Evolutionary conservation across 345 rosid genomes (phyloP).

Genomic region (Citrus mangshanensis): DNA sequence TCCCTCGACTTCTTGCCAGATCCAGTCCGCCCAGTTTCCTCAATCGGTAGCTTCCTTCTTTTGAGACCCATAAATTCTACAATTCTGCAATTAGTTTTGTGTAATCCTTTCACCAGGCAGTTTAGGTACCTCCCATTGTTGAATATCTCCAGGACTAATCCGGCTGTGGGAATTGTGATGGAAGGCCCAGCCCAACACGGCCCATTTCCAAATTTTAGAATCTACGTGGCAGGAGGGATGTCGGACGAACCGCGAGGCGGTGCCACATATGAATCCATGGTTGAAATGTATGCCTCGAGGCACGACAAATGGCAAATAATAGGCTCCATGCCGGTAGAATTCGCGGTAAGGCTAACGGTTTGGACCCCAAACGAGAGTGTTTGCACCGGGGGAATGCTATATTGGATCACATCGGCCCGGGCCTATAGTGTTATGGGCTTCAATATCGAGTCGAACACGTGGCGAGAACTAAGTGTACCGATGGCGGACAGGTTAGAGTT

Average conservation of each 20-base stretch:
- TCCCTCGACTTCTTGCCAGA: conserved; percentile 32
- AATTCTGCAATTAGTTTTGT: conserved; percentile 25
- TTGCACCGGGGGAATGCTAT: conserved; percentile 32
- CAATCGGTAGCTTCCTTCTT: conserved; percentile 41
- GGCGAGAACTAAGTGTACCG: conserved; percentile 47
- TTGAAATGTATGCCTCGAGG: conserved; percentile 48
- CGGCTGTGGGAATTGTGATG: conserved; percentile 41
- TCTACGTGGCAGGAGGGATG: conserved; percentile 64
- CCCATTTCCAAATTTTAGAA: conserved; percentile 18
- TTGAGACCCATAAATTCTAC: conserved; percentile 29
- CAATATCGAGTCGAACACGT: conserved; percentile 31
- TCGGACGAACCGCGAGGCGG: conserved; percentile 30
- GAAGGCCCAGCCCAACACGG: conserved; percentile 3
- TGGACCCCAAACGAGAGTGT: conserved; percentile 59
- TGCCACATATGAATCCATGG: conserved; percentile 35
- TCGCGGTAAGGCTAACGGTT: conserved; percentile 52
- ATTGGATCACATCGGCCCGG: conserved; percentile 63
- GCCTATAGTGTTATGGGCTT: conserved; percentile 48
- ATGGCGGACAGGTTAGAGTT: conserved; percentile 51
- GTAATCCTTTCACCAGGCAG: conserved; percentile 47
- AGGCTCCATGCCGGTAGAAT: conserved; percentile 40
- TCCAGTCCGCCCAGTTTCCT: conserved; percentile 32
- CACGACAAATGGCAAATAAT: conserved; percentile 28
- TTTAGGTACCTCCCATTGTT: conserved; percentile 37
- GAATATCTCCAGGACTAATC: conserved; percentile 36